A percentile compares a stretch with the other conserved stretches of the same genome.
Conservation (phyloP, 495 filamentous ascomycete genomes). For the Cairneyella variabilis region DNA sequence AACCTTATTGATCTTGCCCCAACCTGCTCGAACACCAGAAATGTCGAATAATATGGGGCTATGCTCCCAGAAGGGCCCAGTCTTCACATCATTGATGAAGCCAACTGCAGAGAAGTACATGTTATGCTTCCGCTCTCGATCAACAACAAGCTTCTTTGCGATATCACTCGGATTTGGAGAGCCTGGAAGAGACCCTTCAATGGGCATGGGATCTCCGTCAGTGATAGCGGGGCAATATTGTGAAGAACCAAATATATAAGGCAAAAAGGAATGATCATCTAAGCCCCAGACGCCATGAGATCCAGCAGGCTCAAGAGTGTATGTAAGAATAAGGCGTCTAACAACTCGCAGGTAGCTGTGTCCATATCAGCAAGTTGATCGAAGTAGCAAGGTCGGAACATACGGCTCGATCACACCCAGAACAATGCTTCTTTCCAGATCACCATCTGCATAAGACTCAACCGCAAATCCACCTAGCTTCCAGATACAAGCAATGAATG, state of each 20-base stretch:
- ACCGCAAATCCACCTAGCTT: conserved; percentile 76
- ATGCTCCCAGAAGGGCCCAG: conserved; percentile 97
- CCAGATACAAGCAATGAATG: conserved; percentile 87
- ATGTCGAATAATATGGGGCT: conserved; percentile 95
- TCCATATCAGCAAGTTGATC: background rate
- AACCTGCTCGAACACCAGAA: conserved; percentile 81
- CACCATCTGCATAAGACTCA: conserved; percentile 39
- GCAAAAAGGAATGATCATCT: conserved; percentile 95
- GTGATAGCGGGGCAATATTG: conserved; percentile 76
- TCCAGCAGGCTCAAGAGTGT: conserved; percentile 93
- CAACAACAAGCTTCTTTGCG: conserved; percentile 59
- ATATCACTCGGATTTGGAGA: conserved; percentile 70
- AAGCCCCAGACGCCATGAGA: conserved; percentile 96
- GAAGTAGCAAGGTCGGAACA: conserved; percentile 33
- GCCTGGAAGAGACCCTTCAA: conserved; percentile 69
- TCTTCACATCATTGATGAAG: conserved; percentile 98
- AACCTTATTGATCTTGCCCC: conserved; percentile 98
- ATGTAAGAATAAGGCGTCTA: conserved; percentile 80
- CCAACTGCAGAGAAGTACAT: conserved; percentile 98
- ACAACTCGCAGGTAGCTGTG: conserved; percentile 75
- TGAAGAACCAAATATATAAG: conserved; percentile 93
- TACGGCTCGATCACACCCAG: conserved; percentile 79
- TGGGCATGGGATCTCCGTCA: conserved; percentile 52
- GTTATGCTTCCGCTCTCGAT: conserved; percentile 65
- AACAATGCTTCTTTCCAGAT: conserved; percentile 68